These are phyloP conservation scores for Calonectria pteridis DNA, from an alignment of 2,329 filamentous ascomycete species.

Conservation along the genomic window DNA sequence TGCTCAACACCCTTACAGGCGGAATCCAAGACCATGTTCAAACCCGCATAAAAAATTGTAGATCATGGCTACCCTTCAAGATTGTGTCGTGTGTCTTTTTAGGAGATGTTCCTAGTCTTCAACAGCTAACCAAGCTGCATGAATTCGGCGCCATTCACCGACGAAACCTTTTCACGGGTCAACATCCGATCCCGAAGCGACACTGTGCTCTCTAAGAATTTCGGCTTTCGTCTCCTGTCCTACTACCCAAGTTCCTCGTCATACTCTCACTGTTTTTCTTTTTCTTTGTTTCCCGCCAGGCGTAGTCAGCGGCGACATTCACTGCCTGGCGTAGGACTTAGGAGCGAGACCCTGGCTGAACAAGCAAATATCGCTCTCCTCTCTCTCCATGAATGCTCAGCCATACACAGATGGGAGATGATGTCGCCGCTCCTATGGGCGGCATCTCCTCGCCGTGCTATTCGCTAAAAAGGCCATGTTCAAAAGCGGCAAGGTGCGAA, in stretches of 20 bases:
- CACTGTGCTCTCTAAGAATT: background rate
- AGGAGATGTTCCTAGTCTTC: background rate
- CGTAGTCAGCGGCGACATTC: constrained; percentile 24
- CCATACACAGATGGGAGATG: background rate
- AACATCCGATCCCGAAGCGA: background rate
- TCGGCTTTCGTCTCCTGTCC: constrained; percentile 6
- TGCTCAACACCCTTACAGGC: background rate
- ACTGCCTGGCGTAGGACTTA: constrained; percentile 37
- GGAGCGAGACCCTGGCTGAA: constrained; percentile 11
- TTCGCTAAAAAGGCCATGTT: background rate
- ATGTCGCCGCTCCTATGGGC: background rate
- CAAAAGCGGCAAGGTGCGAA: constrained; percentile 3
- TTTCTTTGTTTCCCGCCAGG: constrained; percentile 1
- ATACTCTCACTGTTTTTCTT: constrained; percentile 3
- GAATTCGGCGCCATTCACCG: background rate
- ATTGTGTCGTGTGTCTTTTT: background rate
- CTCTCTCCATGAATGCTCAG: background rate
- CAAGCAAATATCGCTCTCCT: constrained; percentile 6
- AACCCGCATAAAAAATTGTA: background rate
- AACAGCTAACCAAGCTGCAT: background rate
- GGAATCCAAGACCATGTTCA: background rate
- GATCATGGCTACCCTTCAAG: background rate
- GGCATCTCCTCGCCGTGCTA: background rate
- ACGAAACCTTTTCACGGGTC: background rate
- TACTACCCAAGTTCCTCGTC: constrained; percentile 4